Percentiles rank a stretch among this genome's conserved stretches.
Conservation (phyloP, 331 rosid genomes). For the Erythrophleum ivorense region DNA sequence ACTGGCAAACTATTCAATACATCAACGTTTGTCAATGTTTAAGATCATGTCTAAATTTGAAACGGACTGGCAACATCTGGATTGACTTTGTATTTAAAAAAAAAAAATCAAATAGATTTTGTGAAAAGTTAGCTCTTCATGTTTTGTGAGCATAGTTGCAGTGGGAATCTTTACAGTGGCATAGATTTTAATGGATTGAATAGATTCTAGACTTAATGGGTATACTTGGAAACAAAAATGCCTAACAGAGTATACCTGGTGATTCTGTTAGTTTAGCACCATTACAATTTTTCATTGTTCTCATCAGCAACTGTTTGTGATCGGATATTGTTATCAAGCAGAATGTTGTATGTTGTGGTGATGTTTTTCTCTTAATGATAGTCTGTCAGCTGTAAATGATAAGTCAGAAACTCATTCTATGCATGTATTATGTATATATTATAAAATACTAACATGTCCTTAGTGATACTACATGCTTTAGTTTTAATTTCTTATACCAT, state of each 20-base stretch:
- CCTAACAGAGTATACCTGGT: not conserved
- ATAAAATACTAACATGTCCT: constrained; percentile 4
- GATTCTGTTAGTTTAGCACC: not conserved
- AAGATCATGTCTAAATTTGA: not conserved
- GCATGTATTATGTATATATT: not conserved
- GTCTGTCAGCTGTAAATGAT: constrained; percentile 3
- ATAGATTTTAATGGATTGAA: not conserved
- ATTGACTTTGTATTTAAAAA: not conserved
- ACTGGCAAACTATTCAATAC: not conserved
- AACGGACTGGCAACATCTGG: not conserved
- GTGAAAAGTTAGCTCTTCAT: not conserved
- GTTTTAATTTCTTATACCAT: constrained; percentile 12
- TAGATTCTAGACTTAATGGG: not conserved
- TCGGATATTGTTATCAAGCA: not conserved
- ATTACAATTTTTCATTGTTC: not conserved
- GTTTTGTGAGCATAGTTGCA: not conserved
- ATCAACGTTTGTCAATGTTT: not conserved
- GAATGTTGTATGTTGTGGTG: no score
- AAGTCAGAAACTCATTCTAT: constrained; percentile 28
- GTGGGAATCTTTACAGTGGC: not conserved
- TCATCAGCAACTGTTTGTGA: not conserved
- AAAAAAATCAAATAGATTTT: not conserved
- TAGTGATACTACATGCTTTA: not conserved
- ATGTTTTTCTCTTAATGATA: not conserved
- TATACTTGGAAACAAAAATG: not conserved